Conservation (phyloP, 768 basidiomycete species). For the Lactifluus pinguis region DNA sequence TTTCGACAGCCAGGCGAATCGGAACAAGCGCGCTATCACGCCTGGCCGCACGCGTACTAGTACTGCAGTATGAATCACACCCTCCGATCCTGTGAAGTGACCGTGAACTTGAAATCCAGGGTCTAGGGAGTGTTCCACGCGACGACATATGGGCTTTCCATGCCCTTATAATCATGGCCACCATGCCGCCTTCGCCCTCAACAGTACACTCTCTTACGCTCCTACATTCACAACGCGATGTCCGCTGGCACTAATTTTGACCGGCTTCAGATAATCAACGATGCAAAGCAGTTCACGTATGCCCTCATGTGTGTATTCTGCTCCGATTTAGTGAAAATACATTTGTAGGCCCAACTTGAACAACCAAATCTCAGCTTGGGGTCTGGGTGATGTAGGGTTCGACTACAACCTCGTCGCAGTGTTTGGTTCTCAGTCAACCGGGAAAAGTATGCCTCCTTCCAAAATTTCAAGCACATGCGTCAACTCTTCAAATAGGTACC, state of each 20-base stretch:
- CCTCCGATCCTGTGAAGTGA: too few relatives aligned
- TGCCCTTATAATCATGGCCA: too few relatives aligned
- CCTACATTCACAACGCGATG: too few relatives aligned
- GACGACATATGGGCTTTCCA: too few relatives aligned
- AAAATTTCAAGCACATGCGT: not conserved
- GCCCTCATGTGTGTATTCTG: conserved; percentile 27
- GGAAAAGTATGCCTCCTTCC: conserved; percentile 60
- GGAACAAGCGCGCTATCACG: too few relatives aligned
- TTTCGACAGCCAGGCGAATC: too few relatives aligned
- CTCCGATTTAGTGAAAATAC: not conserved
- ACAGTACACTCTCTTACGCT: too few relatives aligned
- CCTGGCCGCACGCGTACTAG: too few relatives aligned
- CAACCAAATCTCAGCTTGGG: conserved; percentile 76
- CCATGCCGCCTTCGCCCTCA: too few relatives aligned
- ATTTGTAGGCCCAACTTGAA: conserved; percentile 49
- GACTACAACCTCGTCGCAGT: conserved; percentile 93
- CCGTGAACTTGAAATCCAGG: too few relatives aligned
- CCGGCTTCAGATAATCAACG: conserved; percentile 79
- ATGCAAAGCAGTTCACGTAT: conserved; percentile 91
- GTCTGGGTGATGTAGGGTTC: conserved; percentile 83
- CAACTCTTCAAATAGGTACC: conserved; percentile 51
- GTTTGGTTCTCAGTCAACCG: conserved; percentile 95
- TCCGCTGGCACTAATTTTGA: conserved; percentile 33
- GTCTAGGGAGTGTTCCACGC: too few relatives aligned
- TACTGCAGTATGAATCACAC: too few relatives aligned